Base-by-base conservation (phyloP, 2,329 filamentous ascomycete genomes). In the Aureobasidium sp. region DNA sequence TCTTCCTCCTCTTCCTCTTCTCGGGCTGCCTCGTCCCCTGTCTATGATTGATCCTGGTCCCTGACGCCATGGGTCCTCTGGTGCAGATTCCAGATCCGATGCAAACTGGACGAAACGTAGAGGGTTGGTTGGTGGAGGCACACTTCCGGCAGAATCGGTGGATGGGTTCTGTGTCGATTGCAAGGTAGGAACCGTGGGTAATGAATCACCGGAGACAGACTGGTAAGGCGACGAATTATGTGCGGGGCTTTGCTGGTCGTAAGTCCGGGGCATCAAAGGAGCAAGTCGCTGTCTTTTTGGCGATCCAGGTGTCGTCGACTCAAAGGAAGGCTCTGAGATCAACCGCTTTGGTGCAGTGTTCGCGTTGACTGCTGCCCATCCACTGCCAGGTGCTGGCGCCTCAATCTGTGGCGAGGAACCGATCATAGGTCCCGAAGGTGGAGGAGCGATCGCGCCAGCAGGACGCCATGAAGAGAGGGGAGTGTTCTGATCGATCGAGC, bases 281-380 rank as follows among this genome's bases (percentile, higher is more conserved):
- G 71, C 75, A 15, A 79, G 68, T 64, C 73, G 77, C n/a, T 73
- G 76, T 29, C 78, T 71, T 63, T 80, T 80, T 1, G 77, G 74
- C 10, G 76, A 77, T 53, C 71, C 75, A 7, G 73, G 63, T 30
- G 66, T 64, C 8, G 68, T 65, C 4, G 67, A 65, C 58, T 70
- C 63, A 67, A 69, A 65, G 66, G 70, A 62, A 49, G 69, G 36
- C 15, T 75, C 70, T 5, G 74, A 64, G 36, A 68, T 68, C 29
- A 65, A 67, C 3, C 78, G 74, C 64, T 80, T 80, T 2, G 68
- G 66, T 7, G 71, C 70, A 41, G 73, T 68, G 59, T 74, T 76
- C 42, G 74, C 68, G 25, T 80, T 79, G 25, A 79, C 73, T 5
- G 76, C 70, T 2, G 75, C 73, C 77, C 77, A 79, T 16, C 75